phyloP scores from a whole-genome alignment of 768 basidiomycete species.

The Calocybe cyanea region DNA sequence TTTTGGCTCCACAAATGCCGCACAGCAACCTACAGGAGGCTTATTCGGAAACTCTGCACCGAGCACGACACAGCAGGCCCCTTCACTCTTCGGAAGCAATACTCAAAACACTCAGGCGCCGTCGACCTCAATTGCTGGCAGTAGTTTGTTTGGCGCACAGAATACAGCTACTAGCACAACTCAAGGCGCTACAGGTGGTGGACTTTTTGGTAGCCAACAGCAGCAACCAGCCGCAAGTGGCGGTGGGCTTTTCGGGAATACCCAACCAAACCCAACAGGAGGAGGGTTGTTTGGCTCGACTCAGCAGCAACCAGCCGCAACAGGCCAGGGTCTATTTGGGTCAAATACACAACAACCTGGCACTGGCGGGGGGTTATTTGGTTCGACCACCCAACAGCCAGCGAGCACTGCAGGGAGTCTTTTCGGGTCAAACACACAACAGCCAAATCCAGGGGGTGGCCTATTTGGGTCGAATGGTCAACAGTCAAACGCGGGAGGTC shows the following conservation, averaged over 20 bases:
- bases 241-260: constrained; percentile 22
- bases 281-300: constrained; percentile 23
- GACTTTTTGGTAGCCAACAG: constrained; percentile 14
- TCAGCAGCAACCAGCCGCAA: constrained; percentile 12
- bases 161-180: neutral
- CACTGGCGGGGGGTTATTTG: constrained; percentile 11
- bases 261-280: constrained; percentile 12
- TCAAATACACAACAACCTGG: constrained; percentile 14
- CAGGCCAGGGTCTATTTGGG: constrained; percentile 28
- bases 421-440: constrained; percentile 20
- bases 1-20: constrained; percentile 24
- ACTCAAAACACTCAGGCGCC: constrained; percentile 13
- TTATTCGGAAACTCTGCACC: constrained; percentile 23
- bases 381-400: constrained; percentile 21
- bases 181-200: constrained; percentile 13
- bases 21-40: constrained; percentile 22
- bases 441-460: constrained; percentile 15
- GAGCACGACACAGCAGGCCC: constrained; percentile 10
- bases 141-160: constrained; percentile 16
- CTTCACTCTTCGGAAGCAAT: constrained; percentile 13
- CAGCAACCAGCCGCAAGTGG: constrained; percentile 13
- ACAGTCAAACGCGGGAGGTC: constrained; percentile 15
- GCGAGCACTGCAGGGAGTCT: constrained; percentile 19
- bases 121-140: constrained; percentile 11
- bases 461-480: constrained; percentile 23